Conservation (phyloP, 176 grass and related monocot genomes). For the Melocanna baccifera region DNA sequence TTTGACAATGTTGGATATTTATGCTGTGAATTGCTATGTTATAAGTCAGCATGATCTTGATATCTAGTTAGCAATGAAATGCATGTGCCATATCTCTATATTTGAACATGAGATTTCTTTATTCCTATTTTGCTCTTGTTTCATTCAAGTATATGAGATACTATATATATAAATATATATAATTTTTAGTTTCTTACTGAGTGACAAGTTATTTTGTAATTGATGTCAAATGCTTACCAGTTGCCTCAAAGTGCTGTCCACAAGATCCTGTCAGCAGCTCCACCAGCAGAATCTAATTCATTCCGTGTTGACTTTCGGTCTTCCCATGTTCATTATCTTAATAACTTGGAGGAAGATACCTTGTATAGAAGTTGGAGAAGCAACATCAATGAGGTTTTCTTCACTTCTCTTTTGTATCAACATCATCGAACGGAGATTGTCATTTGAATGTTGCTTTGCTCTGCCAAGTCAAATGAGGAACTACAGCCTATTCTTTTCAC, state of each 20-base stretch:
- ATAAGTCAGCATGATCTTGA: not conserved
- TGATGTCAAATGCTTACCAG: conserved; percentile 51
- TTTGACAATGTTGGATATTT: not conserved
- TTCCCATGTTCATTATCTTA: conserved; percentile 84
- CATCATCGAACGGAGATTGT: not conserved
- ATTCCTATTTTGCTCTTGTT: conserved; percentile 3
- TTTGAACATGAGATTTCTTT: conserved; percentile 3
- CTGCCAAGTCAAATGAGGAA: conserved; percentile 21
- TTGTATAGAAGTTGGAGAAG: conserved; percentile 92
- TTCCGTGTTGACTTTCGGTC: conserved; percentile 93
- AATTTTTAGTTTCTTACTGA: conserved; percentile 9
- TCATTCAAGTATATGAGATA: not conserved
- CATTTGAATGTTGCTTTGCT: conserved; percentile 30
- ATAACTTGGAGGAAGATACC: conserved; percentile 95
- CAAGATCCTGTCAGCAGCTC: conserved; percentile 74
- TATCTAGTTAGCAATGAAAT: conserved; percentile 14
- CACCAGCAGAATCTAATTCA: conserved; percentile 79
- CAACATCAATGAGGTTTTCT: conserved; percentile 83
- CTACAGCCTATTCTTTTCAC: conserved; percentile 7
- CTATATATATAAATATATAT: not conserved
- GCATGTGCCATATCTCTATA: conserved; percentile 14
- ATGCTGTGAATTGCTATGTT: not conserved
- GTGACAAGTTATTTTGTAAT: no score
- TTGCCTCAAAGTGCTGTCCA: conserved; percentile 67
- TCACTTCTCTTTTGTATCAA: conserved; percentile 33